Base-by-base conservation (phyloP, 108 stramenopile genomes). In the Fragilariopsis cylindrus region DNA sequence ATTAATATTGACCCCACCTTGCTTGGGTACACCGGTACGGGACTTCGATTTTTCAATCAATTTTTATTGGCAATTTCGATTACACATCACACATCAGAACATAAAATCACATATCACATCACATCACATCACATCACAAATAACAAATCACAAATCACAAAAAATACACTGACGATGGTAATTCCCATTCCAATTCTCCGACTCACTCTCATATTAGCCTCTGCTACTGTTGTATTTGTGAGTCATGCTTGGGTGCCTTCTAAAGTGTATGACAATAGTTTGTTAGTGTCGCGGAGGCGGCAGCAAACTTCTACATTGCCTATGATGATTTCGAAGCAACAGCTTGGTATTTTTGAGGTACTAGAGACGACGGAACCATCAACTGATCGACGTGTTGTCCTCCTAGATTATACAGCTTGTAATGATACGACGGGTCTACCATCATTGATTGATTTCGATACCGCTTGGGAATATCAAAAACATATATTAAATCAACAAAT, bases 391-490 rank as follows among this genome's bases (percentile, higher is more conserved):
- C 76, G 75, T 60, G 88, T 87, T 12, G 76, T 76, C 75, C 75
- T 87, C 4, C 76, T 87, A 49, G 86, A 89, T 66, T 90, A 79
- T 50, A 81, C 82, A 40, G 19, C 67, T 3, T 0, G 8, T 9
- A 7, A n/a, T 13, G 19, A 5, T 7, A n/a, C 67, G 49, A 52
- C 5, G 44, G 4, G 11, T 16, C 13, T 0, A 30, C 0, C 44
- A 13, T 46, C 65, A 12, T 40, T 62, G 48, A 55, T 87, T 21
- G 77, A 80, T 3, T 90, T 85, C 55, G 21, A 82, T 7, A 74
- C 66, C 18, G 81, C 78, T 21, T 90, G 89, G 89, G 88, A 82
- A 39, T 74, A 72, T 18, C 88, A 88, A 82, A 86, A 86, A 69
- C 42, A 64, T 46, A 45, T 89, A 40, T 71, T 89, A 18, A 69